Percentiles rank a stretch among this genome's conserved stretches.
phyloP scores from a whole-genome alignment of 2,329 filamentous ascomycete species.

The Dactylella cylindrospora region DNA sequence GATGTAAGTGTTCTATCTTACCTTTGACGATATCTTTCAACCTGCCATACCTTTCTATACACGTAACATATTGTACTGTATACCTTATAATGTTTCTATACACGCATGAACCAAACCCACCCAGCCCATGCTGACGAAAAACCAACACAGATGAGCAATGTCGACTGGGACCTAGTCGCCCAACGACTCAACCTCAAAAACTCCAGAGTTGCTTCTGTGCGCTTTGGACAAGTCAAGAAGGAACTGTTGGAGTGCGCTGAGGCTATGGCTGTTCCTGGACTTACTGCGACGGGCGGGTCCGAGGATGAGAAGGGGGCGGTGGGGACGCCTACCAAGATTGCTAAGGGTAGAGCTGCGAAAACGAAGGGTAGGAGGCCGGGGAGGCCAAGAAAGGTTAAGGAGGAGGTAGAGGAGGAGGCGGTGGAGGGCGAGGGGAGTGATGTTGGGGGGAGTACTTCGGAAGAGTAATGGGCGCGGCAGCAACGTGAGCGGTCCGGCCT shows the following conservation, averaged over 20 bases:
- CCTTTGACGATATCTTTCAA: too few species aligned
- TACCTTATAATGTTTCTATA: too few species aligned
- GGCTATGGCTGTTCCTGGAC: constrained; percentile 1
- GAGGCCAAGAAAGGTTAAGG: neutral
- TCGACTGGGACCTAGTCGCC: constrained; percentile 31
- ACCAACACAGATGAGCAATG: constrained; percentile 11
- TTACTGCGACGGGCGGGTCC: neutral
- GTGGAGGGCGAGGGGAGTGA: neutral
- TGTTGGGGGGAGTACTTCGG: too few species aligned
- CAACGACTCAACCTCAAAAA: constrained; percentile 22
- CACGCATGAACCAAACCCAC: too few species aligned
- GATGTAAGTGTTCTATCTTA: constrained; percentile 15
- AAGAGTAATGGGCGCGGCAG: too few species aligned
- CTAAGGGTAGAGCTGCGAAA: constrained; percentile 1
- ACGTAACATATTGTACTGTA: too few species aligned
- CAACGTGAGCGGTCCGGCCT: too few species aligned
- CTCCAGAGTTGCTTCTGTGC: constrained; percentile 5
- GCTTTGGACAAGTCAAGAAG: constrained; percentile 35
- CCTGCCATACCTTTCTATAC: too few species aligned
- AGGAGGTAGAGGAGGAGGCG: neutral
- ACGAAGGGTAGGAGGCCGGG: neutral
- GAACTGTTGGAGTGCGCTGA: constrained; percentile 26
- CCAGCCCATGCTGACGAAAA: too few species aligned
- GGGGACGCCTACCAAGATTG: constrained; percentile 11
- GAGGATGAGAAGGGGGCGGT: neutral